phyloP scores from a whole-genome alignment of 805 yeast species.

The Zygoascus ofunaensis region DNA sequence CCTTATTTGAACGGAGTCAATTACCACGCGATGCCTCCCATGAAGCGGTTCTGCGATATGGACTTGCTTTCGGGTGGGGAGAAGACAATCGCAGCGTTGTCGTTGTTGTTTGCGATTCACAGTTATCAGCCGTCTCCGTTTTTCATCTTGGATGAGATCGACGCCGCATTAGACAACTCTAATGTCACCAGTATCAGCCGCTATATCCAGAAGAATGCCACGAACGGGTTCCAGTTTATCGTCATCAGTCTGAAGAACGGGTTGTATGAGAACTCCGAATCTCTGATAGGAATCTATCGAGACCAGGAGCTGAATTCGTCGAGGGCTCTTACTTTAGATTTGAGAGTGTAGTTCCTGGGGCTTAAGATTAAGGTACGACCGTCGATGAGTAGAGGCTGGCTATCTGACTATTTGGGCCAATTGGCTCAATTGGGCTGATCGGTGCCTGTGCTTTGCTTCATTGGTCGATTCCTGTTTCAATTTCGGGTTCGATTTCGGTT shows the following conservation, averaged over 20 bases:
- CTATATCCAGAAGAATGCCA: slow-evolving; percentile 71
- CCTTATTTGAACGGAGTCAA: slow-evolving; percentile 78
- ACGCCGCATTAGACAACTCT: slow-evolving; percentile 88
- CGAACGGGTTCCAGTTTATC: slow-evolving; percentile 62
- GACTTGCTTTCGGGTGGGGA: slow-evolving; percentile 93
- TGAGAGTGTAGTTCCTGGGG: slow-evolving; percentile 8
- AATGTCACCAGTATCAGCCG: slow-evolving; percentile 83
- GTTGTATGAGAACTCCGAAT: slow-evolving; percentile 79
- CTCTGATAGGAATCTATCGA: slow-evolving; percentile 79
- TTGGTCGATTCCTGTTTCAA: too few species aligned
- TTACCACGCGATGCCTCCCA: slow-evolving; percentile 94
- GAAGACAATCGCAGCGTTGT: slow-evolving; percentile 91
- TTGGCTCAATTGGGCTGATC: too few species aligned
- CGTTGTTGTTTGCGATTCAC: slow-evolving; percentile 83
- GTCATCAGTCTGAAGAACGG: slow-evolving; percentile 86
- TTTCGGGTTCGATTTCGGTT: too few species aligned
- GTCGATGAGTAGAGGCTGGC: not conserved
- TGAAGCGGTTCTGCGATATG: slow-evolving; percentile 88
- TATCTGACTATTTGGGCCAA: not conserved
- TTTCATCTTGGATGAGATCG: slow-evolving; percentile 94
- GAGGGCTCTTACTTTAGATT: slow-evolving; percentile 19
- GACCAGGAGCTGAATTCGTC: slow-evolving; percentile 21
- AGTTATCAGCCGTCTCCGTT: slow-evolving; percentile 90
- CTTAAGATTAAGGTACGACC: not conserved
- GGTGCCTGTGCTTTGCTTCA: too few species aligned